phyloP scores from a whole-genome alignment of 352 stramenopile species.

The Phytophthora multivora region DNA sequence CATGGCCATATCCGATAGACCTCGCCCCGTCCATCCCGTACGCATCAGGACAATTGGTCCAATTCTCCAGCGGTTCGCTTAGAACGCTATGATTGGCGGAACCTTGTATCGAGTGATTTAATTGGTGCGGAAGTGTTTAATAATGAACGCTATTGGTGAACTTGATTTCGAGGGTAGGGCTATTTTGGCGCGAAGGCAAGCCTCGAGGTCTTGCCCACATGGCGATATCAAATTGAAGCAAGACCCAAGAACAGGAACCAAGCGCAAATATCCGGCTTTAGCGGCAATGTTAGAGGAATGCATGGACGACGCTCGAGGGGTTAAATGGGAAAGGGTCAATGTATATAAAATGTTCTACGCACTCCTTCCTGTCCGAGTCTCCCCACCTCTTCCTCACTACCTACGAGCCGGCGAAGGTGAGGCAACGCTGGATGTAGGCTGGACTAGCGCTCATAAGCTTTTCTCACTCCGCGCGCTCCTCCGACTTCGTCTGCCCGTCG shows the following conservation, averaged over 20 bases:
- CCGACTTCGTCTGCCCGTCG: slow-evolving; percentile 15
- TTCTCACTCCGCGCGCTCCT: slow-evolving; percentile 22
- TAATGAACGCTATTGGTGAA: slow-evolving; percentile 9
- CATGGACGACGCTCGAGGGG: neutral
- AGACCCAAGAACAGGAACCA: no score
- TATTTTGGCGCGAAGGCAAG: slow-evolving; percentile 31
- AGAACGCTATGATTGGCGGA: slow-evolving; percentile 21
- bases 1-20: neutral
- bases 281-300: neutral
- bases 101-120: neutral
- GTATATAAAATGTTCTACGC: slow-evolving; percentile 44
- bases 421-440: slow-evolving; percentile 16
- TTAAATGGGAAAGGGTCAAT: slow-evolving; percentile 26
- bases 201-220: neutral
- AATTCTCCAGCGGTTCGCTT: slow-evolving; percentile 25
- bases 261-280: no score
- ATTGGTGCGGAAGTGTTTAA: slow-evolving; percentile 14
- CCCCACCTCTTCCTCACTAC: slow-evolving; percentile 17
- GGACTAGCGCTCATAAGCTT: slow-evolving; percentile 27
- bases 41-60: neutral
- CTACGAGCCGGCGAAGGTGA: slow-evolving; percentile 17
- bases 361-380: slow-evolving; percentile 25
- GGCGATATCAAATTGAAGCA: neutral
- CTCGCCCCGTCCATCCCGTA: slow-evolving; percentile 17
- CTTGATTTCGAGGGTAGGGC: slow-evolving; percentile 7